These are phyloP conservation scores for Boechera stricta DNA, from an alignment of 345 rosid genomes.

Conservation along the genomic window DNA sequence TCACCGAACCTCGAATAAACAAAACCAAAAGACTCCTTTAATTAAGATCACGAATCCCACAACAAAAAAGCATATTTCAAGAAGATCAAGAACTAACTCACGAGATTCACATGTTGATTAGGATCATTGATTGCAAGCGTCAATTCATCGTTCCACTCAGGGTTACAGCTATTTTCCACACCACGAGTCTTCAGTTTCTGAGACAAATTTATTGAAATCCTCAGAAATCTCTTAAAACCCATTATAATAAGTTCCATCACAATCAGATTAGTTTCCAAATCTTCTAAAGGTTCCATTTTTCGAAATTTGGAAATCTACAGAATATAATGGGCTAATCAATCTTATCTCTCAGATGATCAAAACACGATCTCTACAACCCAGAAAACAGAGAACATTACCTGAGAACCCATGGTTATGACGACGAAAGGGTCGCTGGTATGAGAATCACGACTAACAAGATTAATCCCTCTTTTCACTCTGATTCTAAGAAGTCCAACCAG, in stretches of 20 bases:
- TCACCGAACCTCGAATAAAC: background rate
- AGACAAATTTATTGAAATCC: constrained; percentile 11
- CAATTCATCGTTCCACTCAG: constrained; percentile 78
- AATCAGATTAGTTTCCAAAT: background rate
- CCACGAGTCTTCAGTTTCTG: constrained; percentile 72
- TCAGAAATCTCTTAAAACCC: background rate
- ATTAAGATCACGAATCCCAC: background rate
- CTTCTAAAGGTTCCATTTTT: background rate
- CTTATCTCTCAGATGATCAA: background rate
- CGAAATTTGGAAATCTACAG: background rate
- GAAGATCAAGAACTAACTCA: constrained; percentile 46
- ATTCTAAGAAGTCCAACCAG: constrained; percentile 52
- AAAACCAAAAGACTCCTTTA: background rate
- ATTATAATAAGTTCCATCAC: background rate
- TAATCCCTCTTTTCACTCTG: constrained; percentile 50
- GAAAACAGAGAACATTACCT: constrained; percentile 40
- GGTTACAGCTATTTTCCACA: constrained; percentile 65
- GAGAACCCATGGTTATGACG: constrained; percentile 50
- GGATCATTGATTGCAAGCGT: constrained; percentile 62
- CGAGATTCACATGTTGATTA: constrained; percentile 54
- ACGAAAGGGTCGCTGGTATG: constrained; percentile 57
- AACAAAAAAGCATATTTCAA: background rate
- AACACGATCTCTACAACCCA: background rate
- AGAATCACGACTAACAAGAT: constrained; percentile 54
- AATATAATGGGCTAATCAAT: background rate